These are phyloP conservation scores for Acanthamoeba castellanii DNA, from an alignment of 208 protist species.

Conservation along the genomic window DNA sequence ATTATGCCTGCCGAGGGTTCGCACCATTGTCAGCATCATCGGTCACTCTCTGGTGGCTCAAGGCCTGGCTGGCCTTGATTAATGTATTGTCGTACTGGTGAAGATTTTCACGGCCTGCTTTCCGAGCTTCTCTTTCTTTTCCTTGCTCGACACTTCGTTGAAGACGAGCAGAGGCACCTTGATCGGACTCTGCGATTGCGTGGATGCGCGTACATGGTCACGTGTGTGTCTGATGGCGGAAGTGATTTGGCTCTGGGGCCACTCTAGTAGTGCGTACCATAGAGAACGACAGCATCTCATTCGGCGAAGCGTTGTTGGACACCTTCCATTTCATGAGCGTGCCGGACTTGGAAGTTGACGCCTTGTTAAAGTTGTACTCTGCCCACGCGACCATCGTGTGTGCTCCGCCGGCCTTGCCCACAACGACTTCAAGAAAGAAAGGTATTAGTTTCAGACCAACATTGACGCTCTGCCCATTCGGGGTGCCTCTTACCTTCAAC, in stretches of 20 bases:
- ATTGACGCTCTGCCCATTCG: not conserved
- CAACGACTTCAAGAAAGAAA: not conserved
- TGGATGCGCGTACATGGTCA: not conserved
- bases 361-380: not conserved
- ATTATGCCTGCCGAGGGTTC: not conserved
- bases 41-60: too few relatives aligned
- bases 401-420: not conserved
- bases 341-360: not conserved
- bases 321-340: slow-evolving; percentile 7
- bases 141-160: not conserved
- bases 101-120: slow-evolving; percentile 56
- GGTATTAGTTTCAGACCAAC: too few relatives aligned
- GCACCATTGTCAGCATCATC: not conserved
- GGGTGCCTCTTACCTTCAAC: not conserved
- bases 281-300: not conserved
- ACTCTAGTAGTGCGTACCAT: not conserved
- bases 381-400: slow-evolving; percentile 11
- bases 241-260: not conserved
- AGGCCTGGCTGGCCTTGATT: too few relatives aligned
- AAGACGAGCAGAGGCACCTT: not conserved
- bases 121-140: not conserved
- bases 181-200: slow-evolving; percentile 47
- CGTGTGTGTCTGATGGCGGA: too few relatives aligned
- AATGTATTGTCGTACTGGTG: not conserved
- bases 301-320: not conserved